Evolutionary conservation across 306 rosid genomes (phyloP).

Genomic region (Castanea sativa): DNA sequence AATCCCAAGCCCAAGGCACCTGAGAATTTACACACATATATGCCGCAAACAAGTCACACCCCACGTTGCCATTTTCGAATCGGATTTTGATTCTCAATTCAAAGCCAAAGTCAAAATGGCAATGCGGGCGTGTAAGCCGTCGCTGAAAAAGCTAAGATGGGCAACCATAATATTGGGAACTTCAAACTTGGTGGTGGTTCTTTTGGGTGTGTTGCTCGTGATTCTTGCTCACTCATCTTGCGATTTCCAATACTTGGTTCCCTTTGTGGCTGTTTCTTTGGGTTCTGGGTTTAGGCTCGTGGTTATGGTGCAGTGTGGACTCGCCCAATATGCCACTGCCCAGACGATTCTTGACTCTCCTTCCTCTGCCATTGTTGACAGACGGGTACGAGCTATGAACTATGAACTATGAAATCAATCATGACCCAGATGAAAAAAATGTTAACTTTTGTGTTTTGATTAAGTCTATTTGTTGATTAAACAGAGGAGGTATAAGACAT

Average conservation of each 20-base stretch:
- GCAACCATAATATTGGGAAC: constrained; percentile 28
- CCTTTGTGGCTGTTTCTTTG: constrained; percentile 32
- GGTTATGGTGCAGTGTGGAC: constrained; percentile 50
- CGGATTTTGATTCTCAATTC: neutral
- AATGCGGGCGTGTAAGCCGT: constrained; percentile 24
- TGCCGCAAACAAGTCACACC: neutral
- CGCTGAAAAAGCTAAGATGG: constrained; percentile 34
- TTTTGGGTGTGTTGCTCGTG: constrained; percentile 36
- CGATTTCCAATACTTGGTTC: constrained; percentile 22
- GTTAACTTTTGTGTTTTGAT: too few relatives aligned
- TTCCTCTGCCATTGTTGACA: constrained; percentile 24
- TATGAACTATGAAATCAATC: too few relatives aligned
- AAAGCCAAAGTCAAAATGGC: neutral
- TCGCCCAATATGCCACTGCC: constrained; percentile 69
- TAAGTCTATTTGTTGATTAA: neutral
- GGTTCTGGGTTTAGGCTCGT: constrained; percentile 40
- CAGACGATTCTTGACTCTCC: constrained; percentile 39
- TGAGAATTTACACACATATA: neutral
- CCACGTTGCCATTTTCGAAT: neutral
- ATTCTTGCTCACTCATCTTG: constrained; percentile 28
- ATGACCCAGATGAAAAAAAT: too few relatives aligned
- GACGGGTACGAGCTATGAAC: constrained; percentile 40
- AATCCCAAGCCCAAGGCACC: neutral
- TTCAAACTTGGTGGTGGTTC: constrained; percentile 29
- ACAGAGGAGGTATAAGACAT: constrained; percentile 61